Evolutionary conservation across 2,329 filamentous ascomycete genomes (phyloP), one percentile per base, ranked within the genome.

Genomic region (Alternaria triticimaculans): DNA sequence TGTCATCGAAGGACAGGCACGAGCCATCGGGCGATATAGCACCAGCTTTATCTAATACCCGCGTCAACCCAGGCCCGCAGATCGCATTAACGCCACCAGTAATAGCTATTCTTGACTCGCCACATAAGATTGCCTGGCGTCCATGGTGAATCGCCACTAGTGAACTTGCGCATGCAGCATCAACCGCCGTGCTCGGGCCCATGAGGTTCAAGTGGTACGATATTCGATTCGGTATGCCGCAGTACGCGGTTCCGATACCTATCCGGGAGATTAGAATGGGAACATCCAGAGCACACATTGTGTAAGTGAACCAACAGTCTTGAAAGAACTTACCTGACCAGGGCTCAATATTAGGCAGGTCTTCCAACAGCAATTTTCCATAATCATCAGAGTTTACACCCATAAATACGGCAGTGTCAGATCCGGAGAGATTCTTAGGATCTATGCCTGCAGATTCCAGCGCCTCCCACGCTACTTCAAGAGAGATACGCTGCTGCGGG

Each of bases 1-100:
- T 81, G 18, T 82, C 75, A 68, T 89, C 88, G 62, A 78, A 82
- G 33, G 75, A 78, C 51, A 68, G 63, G 21, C 70, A 77, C 18
- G 64, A 75, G 0, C 84, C 83, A 4, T 81, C 82, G 0, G 78
- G 76, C 12, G 79, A 83, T 0, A 86, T 66, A 54, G 85, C 84
- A 4, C 76, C 75, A 1, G 78, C 83, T 2, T 74, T 76, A 4
- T 76, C 76, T 15, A 83, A 71, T 14, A 82, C 72, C 1, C 84
- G 85, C 64, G 85, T 87, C 7, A 85, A 81, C 46, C 83, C 68
- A 9, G 75, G 67, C 43, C 65, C 71, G 3, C 66, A 71, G 0
- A 76, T 26, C 2, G 78, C 65, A 54, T 80, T 78, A 2, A 76
- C 72, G 5, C 82, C 81, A 4, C 80, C 81, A 2, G 74, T 79